Evolutionary conservation across 768 basidiomycete genomes (phyloP).

Genomic region (Kwoniella dejecticola): DNA sequence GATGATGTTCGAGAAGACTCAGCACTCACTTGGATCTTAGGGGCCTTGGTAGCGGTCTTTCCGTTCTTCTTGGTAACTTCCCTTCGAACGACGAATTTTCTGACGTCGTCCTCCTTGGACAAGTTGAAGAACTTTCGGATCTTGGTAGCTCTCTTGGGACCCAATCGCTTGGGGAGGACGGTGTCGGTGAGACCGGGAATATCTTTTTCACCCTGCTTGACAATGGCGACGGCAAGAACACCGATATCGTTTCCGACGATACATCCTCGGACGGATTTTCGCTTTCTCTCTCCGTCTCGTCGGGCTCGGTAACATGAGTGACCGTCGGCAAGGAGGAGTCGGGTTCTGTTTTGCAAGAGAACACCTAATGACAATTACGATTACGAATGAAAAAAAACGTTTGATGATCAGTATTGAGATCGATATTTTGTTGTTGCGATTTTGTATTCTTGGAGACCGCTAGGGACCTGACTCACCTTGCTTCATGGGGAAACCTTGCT

Average conservation of each 20-base stretch:
- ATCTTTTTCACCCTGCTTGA: constrained; percentile 91
- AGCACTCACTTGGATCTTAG: constrained; percentile 80
- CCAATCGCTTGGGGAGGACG: constrained; percentile 90
- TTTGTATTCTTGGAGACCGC: too few relatives aligned
- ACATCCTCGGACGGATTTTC: constrained; percentile 95
- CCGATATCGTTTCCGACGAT: constrained; percentile 97
- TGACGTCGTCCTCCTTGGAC: constrained; percentile 95
- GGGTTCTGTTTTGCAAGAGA: constrained; percentile 88
- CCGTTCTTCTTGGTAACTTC: constrained; percentile 87
- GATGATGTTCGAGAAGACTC: too few relatives aligned
- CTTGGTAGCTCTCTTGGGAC: constrained; percentile 96
- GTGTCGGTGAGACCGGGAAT: constrained; percentile 89
- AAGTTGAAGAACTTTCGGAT: constrained; percentile 98
- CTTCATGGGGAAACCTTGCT: constrained; percentile 68
- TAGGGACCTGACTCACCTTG: constrained; percentile 70
- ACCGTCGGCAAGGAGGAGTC: constrained; percentile 88
- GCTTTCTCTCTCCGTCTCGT: constrained; percentile 92
- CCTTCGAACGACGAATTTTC: constrained; percentile 79
- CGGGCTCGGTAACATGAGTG: constrained; percentile 97
- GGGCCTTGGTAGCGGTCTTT: constrained; percentile 96
- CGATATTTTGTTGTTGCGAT: not conserved
- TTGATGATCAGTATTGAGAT: too few relatives aligned
- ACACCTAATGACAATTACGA: constrained; percentile 58
- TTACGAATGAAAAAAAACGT: too few relatives aligned
- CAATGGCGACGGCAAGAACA: constrained; percentile 87